Evolutionary conservation across 2,329 filamentous ascomycete species (phyloP).

Genomic region (Berkeleyomyces basicola): DNA sequence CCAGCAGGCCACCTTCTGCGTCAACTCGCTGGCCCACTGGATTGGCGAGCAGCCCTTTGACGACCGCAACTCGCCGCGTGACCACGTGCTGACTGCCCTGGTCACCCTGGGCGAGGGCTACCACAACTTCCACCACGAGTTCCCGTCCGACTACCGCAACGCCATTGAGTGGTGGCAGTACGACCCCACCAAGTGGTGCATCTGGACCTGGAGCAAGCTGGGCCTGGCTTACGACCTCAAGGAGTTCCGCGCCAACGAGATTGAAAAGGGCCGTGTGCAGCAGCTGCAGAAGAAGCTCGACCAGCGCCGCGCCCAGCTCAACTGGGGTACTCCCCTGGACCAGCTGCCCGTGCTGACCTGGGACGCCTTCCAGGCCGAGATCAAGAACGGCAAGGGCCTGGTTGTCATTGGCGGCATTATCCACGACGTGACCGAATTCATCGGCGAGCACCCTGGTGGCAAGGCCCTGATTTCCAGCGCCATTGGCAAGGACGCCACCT

Average conservation of each 20-base stretch:
- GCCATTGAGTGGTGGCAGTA: slow-evolving; percentile 85
- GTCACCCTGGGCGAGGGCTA: slow-evolving; percentile 79
- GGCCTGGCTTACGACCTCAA: slow-evolving; percentile 77
- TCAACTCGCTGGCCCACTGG: slow-evolving; percentile 84
- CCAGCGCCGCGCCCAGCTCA: slow-evolving; percentile 63
- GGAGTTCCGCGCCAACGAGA: slow-evolving; percentile 82
- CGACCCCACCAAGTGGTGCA: slow-evolving; percentile 81
- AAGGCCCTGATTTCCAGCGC: slow-evolving; percentile 71
- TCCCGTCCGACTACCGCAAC: slow-evolving; percentile 85
- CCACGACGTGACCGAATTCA: slow-evolving; percentile 70
- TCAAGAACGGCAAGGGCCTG: slow-evolving; percentile 61
- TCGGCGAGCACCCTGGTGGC: slow-evolving; percentile 80
- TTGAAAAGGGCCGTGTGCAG: slow-evolving; percentile 80
- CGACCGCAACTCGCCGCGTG: slow-evolving; percentile 78
- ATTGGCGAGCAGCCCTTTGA: slow-evolving; percentile 85
- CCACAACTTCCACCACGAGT: slow-evolving; percentile 94
- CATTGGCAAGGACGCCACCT: slow-evolving; percentile 74
- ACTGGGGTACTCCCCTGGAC: slow-evolving; percentile 77
- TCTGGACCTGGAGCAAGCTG: slow-evolving; percentile 70
- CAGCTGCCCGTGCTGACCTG: slow-evolving; percentile 73
- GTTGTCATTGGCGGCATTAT: slow-evolving; percentile 70
- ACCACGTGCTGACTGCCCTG: slow-evolving; percentile 72
- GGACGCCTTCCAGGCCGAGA: slow-evolving; percentile 68
- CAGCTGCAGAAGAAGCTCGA: slow-evolving; percentile 87
- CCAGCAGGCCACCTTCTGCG: slow-evolving; percentile 83